These are phyloP conservation scores for Lumnitzera racemosa DNA, from an alignment of 345 rosid species.

Conservation along the genomic window DNA sequence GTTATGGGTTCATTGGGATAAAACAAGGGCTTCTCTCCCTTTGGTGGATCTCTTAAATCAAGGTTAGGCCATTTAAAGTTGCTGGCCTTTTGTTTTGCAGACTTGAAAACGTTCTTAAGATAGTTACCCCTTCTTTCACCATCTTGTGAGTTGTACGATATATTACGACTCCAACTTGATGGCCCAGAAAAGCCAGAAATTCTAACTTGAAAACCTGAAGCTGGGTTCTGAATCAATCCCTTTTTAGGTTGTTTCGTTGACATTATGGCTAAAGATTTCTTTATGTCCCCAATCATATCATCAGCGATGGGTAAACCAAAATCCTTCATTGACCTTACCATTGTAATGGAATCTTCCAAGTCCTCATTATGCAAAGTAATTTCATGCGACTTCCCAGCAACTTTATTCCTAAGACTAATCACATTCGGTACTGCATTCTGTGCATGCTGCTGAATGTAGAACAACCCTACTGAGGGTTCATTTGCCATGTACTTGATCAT, in stretches of 20 bases:
- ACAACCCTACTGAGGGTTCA: constrained; percentile 90
- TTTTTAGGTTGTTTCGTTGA: constrained; percentile 64
- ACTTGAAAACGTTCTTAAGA: constrained; percentile 53
- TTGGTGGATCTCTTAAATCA: constrained; percentile 39
- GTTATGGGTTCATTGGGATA: constrained; percentile 18
- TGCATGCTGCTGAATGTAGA: constrained; percentile 78
- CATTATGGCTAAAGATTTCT: constrained; percentile 47
- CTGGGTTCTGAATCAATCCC: constrained; percentile 40
- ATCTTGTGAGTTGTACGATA: constrained; percentile 26
- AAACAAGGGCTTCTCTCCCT: constrained; percentile 18
- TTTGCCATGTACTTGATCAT: constrained; percentile 90
- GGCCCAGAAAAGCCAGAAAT: constrained; percentile 46
- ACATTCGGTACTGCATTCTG: constrained; percentile 73
- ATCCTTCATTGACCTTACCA: constrained; percentile 75
- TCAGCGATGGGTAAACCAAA: constrained; percentile 64
- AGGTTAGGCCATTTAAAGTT: constrained; percentile 64
- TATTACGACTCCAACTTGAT: constrained; percentile 31
- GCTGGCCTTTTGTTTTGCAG: constrained; percentile 69
- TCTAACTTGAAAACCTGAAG: constrained; percentile 30
- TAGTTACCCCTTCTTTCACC: constrained; percentile 29
- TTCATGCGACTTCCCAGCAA: constrained; percentile 48
- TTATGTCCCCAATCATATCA: constrained; percentile 82
- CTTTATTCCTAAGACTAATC: constrained; percentile 40
- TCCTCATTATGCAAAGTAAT: constrained; percentile 69
- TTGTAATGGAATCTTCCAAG: constrained; percentile 64